Base-by-base conservation (phyloP, 2,329 filamentous ascomycete genomes). In the Ophiostoma novo-ulmi region DNA sequence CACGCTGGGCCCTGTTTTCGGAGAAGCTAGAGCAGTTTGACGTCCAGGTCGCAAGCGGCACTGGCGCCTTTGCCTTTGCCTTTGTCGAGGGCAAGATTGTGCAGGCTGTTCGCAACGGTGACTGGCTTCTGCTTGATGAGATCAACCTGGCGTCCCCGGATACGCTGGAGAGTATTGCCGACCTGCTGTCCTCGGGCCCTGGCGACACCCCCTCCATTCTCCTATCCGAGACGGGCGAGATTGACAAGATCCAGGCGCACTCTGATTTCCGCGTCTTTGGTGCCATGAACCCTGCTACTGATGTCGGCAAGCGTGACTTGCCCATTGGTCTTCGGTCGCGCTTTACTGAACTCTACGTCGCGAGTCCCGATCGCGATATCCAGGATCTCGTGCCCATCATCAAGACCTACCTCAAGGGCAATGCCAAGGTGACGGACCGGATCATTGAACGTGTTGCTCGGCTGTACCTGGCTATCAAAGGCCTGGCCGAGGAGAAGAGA, bases 211-310 rank as follows among this genome's bases (percentile, higher is more conserved):
- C 94, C 1, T 97, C 92, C 0, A 89, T 99, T 65, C 82, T 99
- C 5, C 85, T 99, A 8, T 94, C 94, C 0, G 95, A 99, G 81
- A 95, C 93, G 55, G 95, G 95, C 52, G 93, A 95, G 75, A 92
- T 97, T 63, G 93, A 98, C 79, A 88, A 94, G 74, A 89, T 99
- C 48, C 85, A 89, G 72, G 95, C 94, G 0, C 94, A 99, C 79
- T 90, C 93, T 0, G 89, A 97, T 74, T 99, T 99, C 79, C 89
- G 95, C 55, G 91, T 99, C 17, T 99, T 99, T 77, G 96, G 92
- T 69, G 95, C 96, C 38, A 99, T 99, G 95, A 99, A 99, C 77
- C 95, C 95, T 39, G 95, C 95, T 5, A 99, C 95, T 3, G 95
- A 99, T 81, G 89, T 97, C 70, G 95, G 96, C 72, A 99, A 99